Base-by-base conservation (phyloP, 495 filamentous ascomycete genomes). In the Apodospora peruviana region DNA sequence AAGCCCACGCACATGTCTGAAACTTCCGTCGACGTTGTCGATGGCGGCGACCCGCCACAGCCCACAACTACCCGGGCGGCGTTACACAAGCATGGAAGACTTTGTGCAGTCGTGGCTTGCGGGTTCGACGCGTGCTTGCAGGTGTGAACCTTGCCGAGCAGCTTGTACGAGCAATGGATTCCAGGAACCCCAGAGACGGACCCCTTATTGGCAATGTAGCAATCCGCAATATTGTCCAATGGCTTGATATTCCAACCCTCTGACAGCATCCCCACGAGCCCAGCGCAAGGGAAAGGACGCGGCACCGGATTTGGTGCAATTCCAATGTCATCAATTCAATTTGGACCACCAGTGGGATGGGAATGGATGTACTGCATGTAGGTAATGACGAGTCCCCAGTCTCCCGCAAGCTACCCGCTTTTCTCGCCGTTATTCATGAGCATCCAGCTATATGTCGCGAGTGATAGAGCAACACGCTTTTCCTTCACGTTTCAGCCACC, bases 171-270 rank as follows among this genome's bases (percentile, higher is more conserved):
- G 27, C 19, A 20, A 24, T 24, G 34, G 40, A 38, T 52, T 43
- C 53, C 48, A 38, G 44, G 45, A 48, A 48, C 53, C 53, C 51
- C 36, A 27, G 50, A 35, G 49, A 53, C 42, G 53, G 53, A 32
- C n/a, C 7, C 27, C 27, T 32, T 32, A 32, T 32, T 32, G 37
- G 40, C 36, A 14, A 53, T 56, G 49, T 44, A 56, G 49, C 50
- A 52, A 56, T 45, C 53, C 49, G 49, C 44, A 56, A 48, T 48
- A 47, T 48, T 44, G 50, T 46, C 52, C 52, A 55, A 55, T 55
- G 43, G 39, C 36, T 46, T 47, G 36, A 22, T 24, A 55, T 40
- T 32, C 40, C 49, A 53, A 40, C 53, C 52, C 29, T 55, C 38
- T 45, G 39, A 36, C 37, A 37, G 36, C 20, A 24, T 55, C 42